Evolutionary conservation across 306 rosid genomes (phyloP).

Genomic region (Cajanus cajan): DNA sequence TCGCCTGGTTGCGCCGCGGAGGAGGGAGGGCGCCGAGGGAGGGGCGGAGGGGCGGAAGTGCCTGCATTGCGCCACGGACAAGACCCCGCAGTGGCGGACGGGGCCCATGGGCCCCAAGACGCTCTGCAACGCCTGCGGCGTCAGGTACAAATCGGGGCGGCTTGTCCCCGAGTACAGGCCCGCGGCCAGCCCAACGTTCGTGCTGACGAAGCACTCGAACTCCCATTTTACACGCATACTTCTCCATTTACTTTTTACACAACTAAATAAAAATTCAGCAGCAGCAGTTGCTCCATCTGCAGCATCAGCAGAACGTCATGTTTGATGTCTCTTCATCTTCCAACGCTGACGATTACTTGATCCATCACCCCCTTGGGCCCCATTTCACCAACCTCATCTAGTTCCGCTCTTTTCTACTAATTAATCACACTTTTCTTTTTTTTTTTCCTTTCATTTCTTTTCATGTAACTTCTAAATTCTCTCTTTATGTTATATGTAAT

Average conservation of each 20-base stretch:
- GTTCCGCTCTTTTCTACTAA: no score
- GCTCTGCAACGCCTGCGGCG: conserved; percentile 84
- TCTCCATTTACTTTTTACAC: no score
- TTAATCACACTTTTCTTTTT: not conserved
- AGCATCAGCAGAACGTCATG: conserved; percentile 51
- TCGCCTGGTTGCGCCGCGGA: conserved; percentile 58
- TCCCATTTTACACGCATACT: no score
- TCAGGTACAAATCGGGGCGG: conserved; percentile 81
- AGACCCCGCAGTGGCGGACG: conserved; percentile 93
- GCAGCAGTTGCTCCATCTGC: conserved; percentile 45
- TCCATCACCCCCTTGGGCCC: conserved; percentile 68
- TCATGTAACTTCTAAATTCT: conserved; percentile 4
- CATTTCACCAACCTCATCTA: conserved; percentile 66
- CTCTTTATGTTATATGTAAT: not conserved
- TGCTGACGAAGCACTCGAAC: conserved; percentile 89
- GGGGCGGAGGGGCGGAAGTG: conserved; percentile 71
- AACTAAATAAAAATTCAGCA: no score
- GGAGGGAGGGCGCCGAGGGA: conserved; percentile 49
- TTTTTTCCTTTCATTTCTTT: not conserved
- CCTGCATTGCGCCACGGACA: conserved; percentile 86
- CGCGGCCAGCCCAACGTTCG: conserved; percentile 88
- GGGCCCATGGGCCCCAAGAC: conserved; percentile 92
- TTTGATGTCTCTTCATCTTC: conserved; percentile 60
- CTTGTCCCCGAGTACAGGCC: conserved; percentile 92
- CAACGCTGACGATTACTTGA: conserved; percentile 78